Evolutionary conservation across 2,329 filamentous ascomycete species (phyloP), one percentile per base, ranked within the genome.

Genomic region (Aspergillus sp.): DNA sequence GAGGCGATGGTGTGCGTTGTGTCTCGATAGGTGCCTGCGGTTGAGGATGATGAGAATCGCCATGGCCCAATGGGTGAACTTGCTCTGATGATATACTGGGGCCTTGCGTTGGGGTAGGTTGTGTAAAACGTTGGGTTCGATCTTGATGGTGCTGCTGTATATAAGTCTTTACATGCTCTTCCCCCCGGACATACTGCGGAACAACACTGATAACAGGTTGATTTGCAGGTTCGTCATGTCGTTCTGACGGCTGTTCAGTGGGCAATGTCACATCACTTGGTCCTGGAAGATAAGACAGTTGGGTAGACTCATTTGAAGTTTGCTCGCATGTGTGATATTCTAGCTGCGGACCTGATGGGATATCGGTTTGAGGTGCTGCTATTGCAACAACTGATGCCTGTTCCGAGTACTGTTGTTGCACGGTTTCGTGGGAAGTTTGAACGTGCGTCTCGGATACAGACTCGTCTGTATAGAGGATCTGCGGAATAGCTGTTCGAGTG

Each of bases 141-240:
- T 61, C 57, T 17, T 59, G 54, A 52, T 62, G 47, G 9, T 61
- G 49, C 34, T 61, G 48, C 6, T 64, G 64, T 49, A 68, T 68
- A 59, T 66, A 76, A 17, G 71, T 64, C 32, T 71, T 71, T 12
- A 74, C 62, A 50, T 77, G 69, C 59, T 79, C 76, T 65, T 79
- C 76, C 32, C 77, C 77, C 39, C 71, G 71, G 17, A 79, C 77
- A 64, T 78, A 78, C 53, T 76, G 74, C 17, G 77, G 77, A 6
- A 79, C 76, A 42, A 64, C 68, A 53, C 74, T 77, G 24, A 70
- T 47, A 5, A 72, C 47, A 26, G 67, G 68, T 17, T 61, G 56
- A 36, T 52, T 44, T 5, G 48, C 42, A 42, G 13, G 26, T 12
- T 41, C 26, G 9, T 11, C 1, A 30, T 11, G 18, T 26, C 30